Evolutionary conservation across 83 land plant species (phyloP), one percentile per base, ranked within the genome.

Genomic region (Picea engelmannii): DNA sequence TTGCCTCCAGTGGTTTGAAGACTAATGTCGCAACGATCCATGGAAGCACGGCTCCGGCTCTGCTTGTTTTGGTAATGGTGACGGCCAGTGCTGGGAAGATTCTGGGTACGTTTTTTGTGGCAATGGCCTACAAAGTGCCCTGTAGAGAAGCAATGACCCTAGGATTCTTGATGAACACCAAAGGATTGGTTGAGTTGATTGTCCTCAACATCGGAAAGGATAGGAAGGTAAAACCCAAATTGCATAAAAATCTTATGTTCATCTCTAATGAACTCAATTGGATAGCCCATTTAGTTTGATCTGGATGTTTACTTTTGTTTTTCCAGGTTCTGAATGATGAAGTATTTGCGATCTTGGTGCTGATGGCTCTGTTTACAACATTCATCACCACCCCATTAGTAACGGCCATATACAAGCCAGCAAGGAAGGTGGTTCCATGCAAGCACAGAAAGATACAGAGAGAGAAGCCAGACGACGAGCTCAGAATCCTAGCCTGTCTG

Each of bases 151-250:
- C 88, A 5, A 4, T 93, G 15, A 80, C 88, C 2, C 79, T 95
- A 58, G 97, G 97, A 3, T 49, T 91, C 6, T 83, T 95, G 10
- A 90, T 93, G 96, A 95, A 93, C 82, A 90, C 97, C 38, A 95
- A 95, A 82, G 95, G 96, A 31, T 61, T 94, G 49, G 82, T 94
- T 40, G 93, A 87, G 73, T 77, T 85, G 42, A 82, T 84, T 58
- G 97, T 95, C 21, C 92, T 95, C 81, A 95, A 95, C 86, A 94
- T 95, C 75, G 98, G 98, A 68, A 92, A 88, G 87, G 96, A 95
- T 27, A 86, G 91, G 23, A 88, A 90, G 92, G 98, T 93, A 81
- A 20, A 81, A 59, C 31, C 5, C 67, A 16, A 24, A 52, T 52
- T 52, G 52, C 52, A 49, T 11, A 52, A 52, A 52, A 52, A 11